A percentile compares a stretch with the other conserved stretches of the same genome.
Evolutionary conservation across 768 basidiomycete genomes (phyloP).

Genomic region (Rubroboletus pulcherrimus): DNA sequence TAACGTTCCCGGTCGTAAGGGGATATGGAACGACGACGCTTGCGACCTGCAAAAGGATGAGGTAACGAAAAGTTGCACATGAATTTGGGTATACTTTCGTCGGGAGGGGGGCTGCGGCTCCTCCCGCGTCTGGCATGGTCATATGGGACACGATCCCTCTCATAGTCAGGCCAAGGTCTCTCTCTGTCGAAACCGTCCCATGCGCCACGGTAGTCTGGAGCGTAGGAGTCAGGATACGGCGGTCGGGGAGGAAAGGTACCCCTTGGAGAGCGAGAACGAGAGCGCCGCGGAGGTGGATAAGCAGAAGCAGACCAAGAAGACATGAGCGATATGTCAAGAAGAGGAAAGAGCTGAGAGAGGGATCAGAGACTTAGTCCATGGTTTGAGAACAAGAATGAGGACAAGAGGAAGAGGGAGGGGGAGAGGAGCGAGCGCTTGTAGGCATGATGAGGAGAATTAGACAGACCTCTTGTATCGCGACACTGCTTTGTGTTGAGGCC

Average conservation of each 20-base stretch:
- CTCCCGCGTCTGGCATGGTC: constrained; percentile 68
- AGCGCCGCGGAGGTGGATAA: constrained; percentile 73
- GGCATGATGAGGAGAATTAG: constrained; percentile 73
- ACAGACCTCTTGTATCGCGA: constrained; percentile 83
- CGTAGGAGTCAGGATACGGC: constrained; percentile 56
- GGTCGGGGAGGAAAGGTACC: constrained; percentile 52
- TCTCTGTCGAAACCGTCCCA: constrained; percentile 76
- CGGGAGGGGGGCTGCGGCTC: constrained; percentile 71
- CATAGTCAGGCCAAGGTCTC: constrained; percentile 58
- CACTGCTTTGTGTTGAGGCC: constrained; percentile 38
- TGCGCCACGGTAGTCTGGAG: constrained; percentile 55
- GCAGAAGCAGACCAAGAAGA: constrained; percentile 68
- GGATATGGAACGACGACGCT: constrained; percentile 68
- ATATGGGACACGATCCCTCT: constrained; percentile 64
- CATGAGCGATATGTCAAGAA: constrained; percentile 50
- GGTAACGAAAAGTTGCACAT: not conserved
- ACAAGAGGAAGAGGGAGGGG: constrained; percentile 59
- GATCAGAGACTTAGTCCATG: constrained; percentile 44
- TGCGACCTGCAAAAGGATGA: constrained; percentile 47
- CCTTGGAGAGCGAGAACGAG: constrained; percentile 76
- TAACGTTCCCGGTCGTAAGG: constrained; percentile 83
- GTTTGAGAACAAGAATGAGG: constrained; percentile 42
- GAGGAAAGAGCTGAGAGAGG: constrained; percentile 41
- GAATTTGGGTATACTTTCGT: constrained; percentile 49
- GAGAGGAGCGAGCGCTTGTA: constrained; percentile 61